Evolutionary conservation across 129 eudicot genomes (phyloP).

Genomic region (Deinandra increscens): DNA sequence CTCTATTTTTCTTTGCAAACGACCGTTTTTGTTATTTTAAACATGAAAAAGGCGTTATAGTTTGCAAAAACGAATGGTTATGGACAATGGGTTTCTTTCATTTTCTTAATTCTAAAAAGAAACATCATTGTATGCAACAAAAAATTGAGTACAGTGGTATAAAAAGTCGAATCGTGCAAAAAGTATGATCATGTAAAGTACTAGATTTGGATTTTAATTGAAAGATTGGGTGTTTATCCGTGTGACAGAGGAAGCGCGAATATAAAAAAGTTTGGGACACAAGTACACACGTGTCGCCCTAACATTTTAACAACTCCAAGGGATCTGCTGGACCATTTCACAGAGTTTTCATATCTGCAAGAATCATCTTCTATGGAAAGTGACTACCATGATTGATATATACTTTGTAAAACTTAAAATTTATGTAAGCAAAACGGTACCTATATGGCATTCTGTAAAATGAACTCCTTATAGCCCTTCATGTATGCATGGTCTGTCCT

Average conservation of each 20-base stretch:
- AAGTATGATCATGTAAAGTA: conserved; percentile 1
- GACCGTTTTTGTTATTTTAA: background rate
- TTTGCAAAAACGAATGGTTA: background rate
- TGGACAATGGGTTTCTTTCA: background rate
- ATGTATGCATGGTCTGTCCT: conserved; percentile 13
- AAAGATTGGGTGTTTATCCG: background rate
- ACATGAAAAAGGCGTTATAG: background rate
- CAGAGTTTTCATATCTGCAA: conserved; percentile 26
- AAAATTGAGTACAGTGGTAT: background rate
- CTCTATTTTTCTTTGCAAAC: background rate
- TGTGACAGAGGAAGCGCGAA: conserved; percentile 12
- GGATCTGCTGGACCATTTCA: conserved; percentile 30
- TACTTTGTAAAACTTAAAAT: background rate
- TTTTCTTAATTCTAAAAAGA: background rate
- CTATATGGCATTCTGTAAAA: conserved; percentile 3
- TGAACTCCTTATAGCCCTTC: background rate
- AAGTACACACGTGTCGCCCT: conserved; percentile 31
- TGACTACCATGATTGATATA: conserved; percentile 25
- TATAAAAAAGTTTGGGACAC: conserved; percentile 6
- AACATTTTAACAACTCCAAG: conserved; percentile 20
- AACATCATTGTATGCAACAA: background rate
- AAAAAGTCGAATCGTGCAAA: background rate
- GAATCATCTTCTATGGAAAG: conserved; percentile 28
- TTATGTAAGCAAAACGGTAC: conserved; percentile 9
- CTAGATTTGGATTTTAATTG: background rate